Evolutionary conservation across 1,139 yeast species (phyloP), one percentile per base, ranked within the genome.

Genomic region (Candida gigantensis): DNA sequence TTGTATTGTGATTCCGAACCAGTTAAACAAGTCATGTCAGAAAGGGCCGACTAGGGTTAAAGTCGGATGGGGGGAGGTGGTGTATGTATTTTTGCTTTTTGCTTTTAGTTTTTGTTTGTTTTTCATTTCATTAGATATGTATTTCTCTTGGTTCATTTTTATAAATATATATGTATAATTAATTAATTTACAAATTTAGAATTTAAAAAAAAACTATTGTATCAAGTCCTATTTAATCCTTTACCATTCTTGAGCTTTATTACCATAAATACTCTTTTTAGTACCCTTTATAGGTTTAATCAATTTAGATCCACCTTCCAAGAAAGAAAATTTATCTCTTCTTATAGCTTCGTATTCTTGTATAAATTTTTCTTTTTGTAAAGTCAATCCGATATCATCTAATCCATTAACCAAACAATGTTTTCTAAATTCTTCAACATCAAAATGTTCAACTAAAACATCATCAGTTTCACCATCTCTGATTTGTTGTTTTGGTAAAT

Each of bases 331-430:
- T 58, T 70, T 79, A 40, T 74, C 81, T 59, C 77, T 81, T 74
- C 98, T 86, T 47, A 67, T 65, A 23, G 66, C 75, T 70, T 92
- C 98, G 57, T 81, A 92, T 51, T 79, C 74, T 40, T 62, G 44
- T 49, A 92, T 92, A 61, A 58, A 79, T 39, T 79, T 78, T 65
- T 87, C 96, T 68, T 89, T 89, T 64, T 89, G 94, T 56, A 92
- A 70, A 36, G 98, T 92, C 56, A 92, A 78, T 29, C 97, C 97
- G 65, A 92, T 92, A 60, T 92, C 98, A 60, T 92, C 98, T 45
- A 92, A 80, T 44, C 98, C 98, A 50, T 92, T 88, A 42, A 90
- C 72, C 52, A 92, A 76, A 60, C 97, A 92, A 65, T 89, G 95
- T 69, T 90, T 90, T 74, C 97, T 84, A 76, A 89, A 92, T 30